A percentile compares a stretch with the other conserved stretches of the same genome.
phyloP scores from a whole-genome alignment of 345 rosid species.

The Aquilaria malaccensis region DNA sequence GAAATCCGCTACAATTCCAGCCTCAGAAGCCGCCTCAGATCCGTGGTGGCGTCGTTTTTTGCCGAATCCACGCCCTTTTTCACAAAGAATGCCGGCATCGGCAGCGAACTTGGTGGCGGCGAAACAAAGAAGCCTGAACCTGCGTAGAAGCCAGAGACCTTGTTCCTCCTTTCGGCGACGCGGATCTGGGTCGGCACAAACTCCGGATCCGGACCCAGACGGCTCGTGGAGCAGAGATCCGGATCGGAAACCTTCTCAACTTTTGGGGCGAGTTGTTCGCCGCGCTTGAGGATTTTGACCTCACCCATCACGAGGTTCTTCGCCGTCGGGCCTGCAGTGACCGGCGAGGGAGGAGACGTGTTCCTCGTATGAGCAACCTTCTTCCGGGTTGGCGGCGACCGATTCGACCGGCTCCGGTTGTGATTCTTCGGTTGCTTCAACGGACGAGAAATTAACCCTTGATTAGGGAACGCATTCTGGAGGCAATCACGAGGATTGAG shows the following conservation, averaged over 20 bases:
- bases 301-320: constrained; percentile 32
- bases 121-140: constrained; percentile 69
- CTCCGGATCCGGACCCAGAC: constrained; percentile 33
- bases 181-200: constrained; percentile 24
- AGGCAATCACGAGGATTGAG: constrained; percentile 49
- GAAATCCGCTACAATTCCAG: constrained; percentile 23
- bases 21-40: constrained; percentile 45
- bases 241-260: background rate
- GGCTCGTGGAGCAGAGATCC: constrained; percentile 31
- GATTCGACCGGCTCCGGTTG: constrained; percentile 18
- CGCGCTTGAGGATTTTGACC: constrained; percentile 71
- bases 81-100: constrained; percentile 60
- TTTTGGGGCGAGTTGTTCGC: constrained; percentile 30
- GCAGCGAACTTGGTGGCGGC: constrained; percentile 93
- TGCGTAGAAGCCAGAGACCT: constrained; percentile 42
- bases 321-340: background rate
- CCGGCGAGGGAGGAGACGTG: constrained; percentile 16
- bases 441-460: constrained; percentile 18
- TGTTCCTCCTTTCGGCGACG: constrained; percentile 14
- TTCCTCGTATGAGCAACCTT: constrained; percentile 19
- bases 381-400: constrained; percentile 32
- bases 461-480: constrained; percentile 20
- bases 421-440: constrained; percentile 23
- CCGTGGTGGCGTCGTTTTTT: constrained; percentile 36
- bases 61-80: constrained; percentile 25